These are phyloP conservation scores for Microbotryum scabiosae DNA, from an alignment of 1,284 basidiomycete species.

Conservation along the genomic window DNA sequence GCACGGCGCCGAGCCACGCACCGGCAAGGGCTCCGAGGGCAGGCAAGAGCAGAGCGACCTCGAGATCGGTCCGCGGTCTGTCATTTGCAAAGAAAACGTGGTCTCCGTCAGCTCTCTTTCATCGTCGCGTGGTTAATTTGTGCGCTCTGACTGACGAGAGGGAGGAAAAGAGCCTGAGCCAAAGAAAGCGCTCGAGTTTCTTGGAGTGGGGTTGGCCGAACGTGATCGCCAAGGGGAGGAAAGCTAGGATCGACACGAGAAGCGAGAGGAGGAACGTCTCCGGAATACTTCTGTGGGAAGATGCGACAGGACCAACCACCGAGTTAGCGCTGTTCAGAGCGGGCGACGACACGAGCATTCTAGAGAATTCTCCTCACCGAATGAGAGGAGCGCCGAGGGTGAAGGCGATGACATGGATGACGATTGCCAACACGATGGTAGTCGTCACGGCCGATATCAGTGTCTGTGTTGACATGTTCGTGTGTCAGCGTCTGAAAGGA, in stretches of 20 bases:
- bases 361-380: conserved; percentile 44
- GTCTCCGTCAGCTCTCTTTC: no score
- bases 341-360: neutral
- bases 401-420: conserved; percentile 49
- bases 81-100: neutral
- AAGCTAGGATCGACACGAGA: conserved; percentile 58
- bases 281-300: conserved; percentile 35
- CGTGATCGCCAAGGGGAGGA: conserved; percentile 57
- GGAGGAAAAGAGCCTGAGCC: conserved; percentile 70
- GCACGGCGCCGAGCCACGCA: conserved; percentile 67
- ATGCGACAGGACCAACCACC: conserved; percentile 10
- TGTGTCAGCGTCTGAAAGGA: neutral
- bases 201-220: conserved; percentile 36
- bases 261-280: conserved; percentile 59
- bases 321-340: conserved; percentile 9
- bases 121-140: no score
- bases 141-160: conserved; percentile 53
- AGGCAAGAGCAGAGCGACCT: conserved; percentile 71
- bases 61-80: conserved; percentile 58
- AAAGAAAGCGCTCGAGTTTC: conserved; percentile 40
- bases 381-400: conserved; percentile 67
- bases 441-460: conserved; percentile 45
- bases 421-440: conserved; percentile 49
- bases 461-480: conserved; percentile 6
- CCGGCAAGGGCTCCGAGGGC: conserved; percentile 62